Evolutionary conservation across 306 rosid species (phyloP), one percentile per base, ranked within the genome.

Genomic region (Chamaecrista fasciculata): DNA sequence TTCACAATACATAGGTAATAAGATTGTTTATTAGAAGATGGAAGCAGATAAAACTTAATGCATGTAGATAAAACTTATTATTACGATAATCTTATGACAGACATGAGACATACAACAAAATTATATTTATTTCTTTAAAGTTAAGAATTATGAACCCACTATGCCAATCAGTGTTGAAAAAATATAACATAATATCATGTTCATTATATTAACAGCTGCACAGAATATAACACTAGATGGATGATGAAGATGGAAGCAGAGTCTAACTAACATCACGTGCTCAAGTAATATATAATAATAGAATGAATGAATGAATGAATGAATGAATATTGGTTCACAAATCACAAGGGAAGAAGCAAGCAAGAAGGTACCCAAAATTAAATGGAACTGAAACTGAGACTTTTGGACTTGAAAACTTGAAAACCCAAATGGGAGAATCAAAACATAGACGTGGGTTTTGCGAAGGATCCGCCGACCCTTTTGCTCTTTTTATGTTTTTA

Each of bases 401-500:
- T 4, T 4, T 43, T 15, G 14, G 40, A 7, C 8, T 4, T 4
- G 8, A 4, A 7, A 34, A 34, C 7, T n/a, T n/a, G n/a, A 1
- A 14, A 55, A 56, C 47, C 57, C 34, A 37, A 33, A 44, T 36
- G 16, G 68, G 43, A 12, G 91, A 87, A 87, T 87, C 90, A 85
- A 16, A 33, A 37, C 10, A 71, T 72, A 87, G 82, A 74, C 96
- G 90, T 92, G 96, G 86, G 84, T 29, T 43, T 79, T 61, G 84
- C 96, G 90, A 70, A 70, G 72, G 79, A 75, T 84, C 75, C 92
- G 98, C 72, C 98, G 96, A 73, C 9, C 67, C 81, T 89, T 73
- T 31, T 71, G 97, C 85, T 77, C n/a, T 61, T 51, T 72, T 57
- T 66, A 61, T 77, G 19, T 61, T 51, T 72, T 57, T 66, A 61